Evolutionary conservation across 306 rosid genomes (phyloP), one percentile per base, ranked within the genome.

Genomic region (Rubus parviflorus): DNA sequence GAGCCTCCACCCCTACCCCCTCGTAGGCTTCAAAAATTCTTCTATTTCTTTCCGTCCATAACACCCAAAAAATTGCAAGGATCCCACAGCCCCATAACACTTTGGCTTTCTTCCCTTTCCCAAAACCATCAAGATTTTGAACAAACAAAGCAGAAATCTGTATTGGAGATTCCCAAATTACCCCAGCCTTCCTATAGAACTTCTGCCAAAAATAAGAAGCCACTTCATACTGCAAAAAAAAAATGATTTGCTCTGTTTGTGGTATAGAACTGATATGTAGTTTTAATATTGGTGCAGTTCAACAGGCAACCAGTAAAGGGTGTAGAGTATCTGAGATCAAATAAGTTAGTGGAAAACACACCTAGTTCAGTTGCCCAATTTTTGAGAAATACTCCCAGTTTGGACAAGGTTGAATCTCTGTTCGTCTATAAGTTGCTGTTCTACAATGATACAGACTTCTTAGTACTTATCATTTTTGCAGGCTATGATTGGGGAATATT

Each of bases 401-500:
- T 96, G 87, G 92, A 96, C 82, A 93, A 96, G 99, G 99, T 96
- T 64, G 82, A 52, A 53, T 82, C 75, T 75, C 69, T 78, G 72
- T 57, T 82, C 78, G 81, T 45, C 47, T 72, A 46, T 51, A 42
- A 9, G 25, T 54, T 78, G 73, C 52, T 46, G 53, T 80, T 68
- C 79, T 77, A 73, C 67, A 74, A 75, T 82, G 75, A 68, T 72
- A 45, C 75, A 64, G 61, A 57, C 77, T 79, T 73, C 76, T 30
- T 76, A 54, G 78, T 67, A 20, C 61, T 75, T 78, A 69, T 76
- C 53, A 40, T 49, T 17, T 81, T 86, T 91, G 82, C 92, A 96
- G 99, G 91, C 97, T 71, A 88, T 87, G 86, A 84, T 96, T 65
- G 99, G 99, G 53, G 99, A 96, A 84, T 96, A 93, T 86, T 83